Conservation (phyloP, 73 alveolate species). For the Urostyla sp. region DNA sequence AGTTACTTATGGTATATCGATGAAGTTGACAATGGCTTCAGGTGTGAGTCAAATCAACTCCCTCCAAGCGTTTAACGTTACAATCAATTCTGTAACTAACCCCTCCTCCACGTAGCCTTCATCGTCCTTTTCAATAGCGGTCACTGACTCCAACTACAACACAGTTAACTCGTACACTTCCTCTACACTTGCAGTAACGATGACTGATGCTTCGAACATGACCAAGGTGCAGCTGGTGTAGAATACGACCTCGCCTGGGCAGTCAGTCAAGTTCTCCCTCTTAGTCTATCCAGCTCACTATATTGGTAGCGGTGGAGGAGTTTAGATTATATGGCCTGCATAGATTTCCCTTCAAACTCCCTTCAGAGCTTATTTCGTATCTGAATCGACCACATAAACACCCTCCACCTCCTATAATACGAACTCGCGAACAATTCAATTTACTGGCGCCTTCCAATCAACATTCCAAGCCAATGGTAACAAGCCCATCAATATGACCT, state of each 20-base stretch:
- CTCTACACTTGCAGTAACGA: not conserved
- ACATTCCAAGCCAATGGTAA: not conserved
- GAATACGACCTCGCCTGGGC: conserved; percentile 42
- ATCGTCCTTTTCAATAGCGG: not conserved
- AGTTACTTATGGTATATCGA: conserved; percentile 9
- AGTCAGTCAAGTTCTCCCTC: not conserved
- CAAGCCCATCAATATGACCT: not conserved
- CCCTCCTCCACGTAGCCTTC: conserved; percentile 27
- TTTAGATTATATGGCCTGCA: conserved; percentile 22
- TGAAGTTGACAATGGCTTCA: not conserved
- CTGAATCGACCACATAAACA: too few relatives aligned
- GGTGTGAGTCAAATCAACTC: conserved; percentile 8
- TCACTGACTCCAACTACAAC: not conserved
- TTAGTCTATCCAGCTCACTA: conserved; percentile 11
- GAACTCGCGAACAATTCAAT: too few relatives aligned
- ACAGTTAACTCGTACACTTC: conserved; percentile 1
- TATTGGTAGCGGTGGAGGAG: conserved; percentile 35
- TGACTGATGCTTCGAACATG: conserved; percentile 19
- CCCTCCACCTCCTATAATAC: too few relatives aligned
- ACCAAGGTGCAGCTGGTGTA: not conserved
- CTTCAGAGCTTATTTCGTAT: too few relatives aligned
- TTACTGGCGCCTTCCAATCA: too few relatives aligned
- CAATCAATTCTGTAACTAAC: conserved; percentile 19
- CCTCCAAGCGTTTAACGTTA: conserved; percentile 22
- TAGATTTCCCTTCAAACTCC: not conserved